Conservation (phyloP, 2,329 filamentous ascomycete genomes). For the Neonectria ditissima region DNA sequence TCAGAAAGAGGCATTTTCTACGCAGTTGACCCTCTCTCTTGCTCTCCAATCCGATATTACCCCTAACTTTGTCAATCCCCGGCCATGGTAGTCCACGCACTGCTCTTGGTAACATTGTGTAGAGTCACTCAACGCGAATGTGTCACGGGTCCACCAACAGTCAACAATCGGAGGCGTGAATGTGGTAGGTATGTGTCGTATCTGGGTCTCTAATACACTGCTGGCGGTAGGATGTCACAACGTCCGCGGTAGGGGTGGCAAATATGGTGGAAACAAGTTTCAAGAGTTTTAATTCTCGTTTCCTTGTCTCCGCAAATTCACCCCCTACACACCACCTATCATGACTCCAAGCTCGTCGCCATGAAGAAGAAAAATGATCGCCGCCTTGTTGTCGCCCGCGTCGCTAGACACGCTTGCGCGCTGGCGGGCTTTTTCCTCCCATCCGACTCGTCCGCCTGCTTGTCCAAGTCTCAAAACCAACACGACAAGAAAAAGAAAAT, state of each 20-base stretch:
- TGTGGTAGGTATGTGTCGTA: conserved; percentile 23
- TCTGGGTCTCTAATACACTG: conserved; percentile 25
- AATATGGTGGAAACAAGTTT: neutral
- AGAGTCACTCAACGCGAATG: neutral
- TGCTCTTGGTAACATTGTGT: neutral
- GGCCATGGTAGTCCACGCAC: neutral
- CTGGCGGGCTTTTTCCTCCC: conserved; percentile 16
- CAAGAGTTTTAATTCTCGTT: neutral
- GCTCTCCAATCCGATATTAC: too few species aligned
- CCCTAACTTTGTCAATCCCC: neutral
- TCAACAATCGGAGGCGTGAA: neutral
- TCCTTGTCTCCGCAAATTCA: conserved; percentile 3
- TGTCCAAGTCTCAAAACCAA: conserved; percentile 22
- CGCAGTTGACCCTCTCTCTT: neutral
- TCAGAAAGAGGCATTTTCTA: conserved; percentile 3
- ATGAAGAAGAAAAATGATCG: conserved; percentile 15
- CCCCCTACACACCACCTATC: neutral
- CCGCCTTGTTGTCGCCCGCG: conserved; percentile 15
- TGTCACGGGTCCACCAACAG: neutral
- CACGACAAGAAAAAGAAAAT: conserved; percentile 30
- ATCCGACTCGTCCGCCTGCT: conserved; percentile 7
- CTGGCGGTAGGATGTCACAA: neutral
- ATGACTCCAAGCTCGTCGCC: conserved; percentile 9
- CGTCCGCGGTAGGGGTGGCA: neutral
- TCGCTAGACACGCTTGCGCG: neutral